Conservation (phyloP, 768 basidiomycete genomes). For the Russula vinacea region DNA sequence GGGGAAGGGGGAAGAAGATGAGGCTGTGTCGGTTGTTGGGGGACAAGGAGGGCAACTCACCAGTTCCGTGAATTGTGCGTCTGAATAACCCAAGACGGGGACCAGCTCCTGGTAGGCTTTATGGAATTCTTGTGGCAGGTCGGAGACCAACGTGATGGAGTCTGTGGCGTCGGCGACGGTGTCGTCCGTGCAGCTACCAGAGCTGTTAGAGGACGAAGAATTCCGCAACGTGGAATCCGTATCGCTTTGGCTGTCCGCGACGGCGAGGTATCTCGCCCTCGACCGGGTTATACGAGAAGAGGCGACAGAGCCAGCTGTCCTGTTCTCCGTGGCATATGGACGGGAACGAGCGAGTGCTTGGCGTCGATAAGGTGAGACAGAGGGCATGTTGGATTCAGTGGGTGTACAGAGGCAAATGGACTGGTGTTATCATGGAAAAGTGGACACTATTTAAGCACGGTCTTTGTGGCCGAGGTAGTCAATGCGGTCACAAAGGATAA, state of each 20-base stretch:
- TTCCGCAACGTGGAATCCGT: neutral
- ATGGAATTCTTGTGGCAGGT: neutral
- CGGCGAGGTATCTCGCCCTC: neutral
- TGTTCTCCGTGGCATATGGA: neutral
- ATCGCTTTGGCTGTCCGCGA: neutral
- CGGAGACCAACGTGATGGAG: neutral
- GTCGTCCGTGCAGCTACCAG: neutral
- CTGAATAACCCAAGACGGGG: neutral
- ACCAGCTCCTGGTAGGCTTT: neutral
- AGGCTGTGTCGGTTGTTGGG: neutral
- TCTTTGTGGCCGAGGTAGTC: neutral
- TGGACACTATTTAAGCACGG: neutral
- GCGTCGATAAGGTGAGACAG: neutral
- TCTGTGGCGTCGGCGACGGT: neutral
- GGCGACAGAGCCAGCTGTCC: neutral
- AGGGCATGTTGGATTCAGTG: neutral
- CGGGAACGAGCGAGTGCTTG: neutral
- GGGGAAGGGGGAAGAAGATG: neutral
- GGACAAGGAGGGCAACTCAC: constrained; percentile 1
- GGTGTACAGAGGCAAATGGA: neutral
- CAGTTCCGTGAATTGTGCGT: neutral
- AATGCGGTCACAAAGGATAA: neutral
- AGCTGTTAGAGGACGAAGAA: neutral
- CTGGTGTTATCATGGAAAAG: neutral
- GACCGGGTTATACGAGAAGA: neutral